These are phyloP conservation scores for Tephrocybe rancida DNA, from an alignment of 768 basidiomycete genomes.

Conservation along the genomic window DNA sequence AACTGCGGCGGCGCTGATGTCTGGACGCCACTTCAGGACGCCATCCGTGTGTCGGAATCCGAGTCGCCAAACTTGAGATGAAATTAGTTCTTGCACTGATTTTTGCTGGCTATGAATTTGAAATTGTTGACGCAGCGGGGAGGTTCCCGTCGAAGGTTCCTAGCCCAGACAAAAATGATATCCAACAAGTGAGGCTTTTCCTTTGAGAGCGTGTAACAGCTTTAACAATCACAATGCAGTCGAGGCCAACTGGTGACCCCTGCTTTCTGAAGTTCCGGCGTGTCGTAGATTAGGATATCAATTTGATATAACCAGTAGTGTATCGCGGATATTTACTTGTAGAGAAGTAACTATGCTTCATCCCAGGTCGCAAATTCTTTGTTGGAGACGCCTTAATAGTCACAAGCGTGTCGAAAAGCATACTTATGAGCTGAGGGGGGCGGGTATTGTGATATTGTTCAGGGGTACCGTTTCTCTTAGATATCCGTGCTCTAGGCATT, in stretches of 20 bases:
- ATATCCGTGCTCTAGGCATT: constrained; percentile 90
- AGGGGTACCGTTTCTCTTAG: constrained; percentile 76
- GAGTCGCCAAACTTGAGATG: constrained; percentile 40
- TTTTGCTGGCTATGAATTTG: constrained; percentile 34
- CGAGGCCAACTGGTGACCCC: constrained; percentile 27
- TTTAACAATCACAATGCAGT: constrained; percentile 14
- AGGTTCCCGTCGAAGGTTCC: constrained; percentile 26
- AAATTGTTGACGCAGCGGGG: constrained; percentile 33
- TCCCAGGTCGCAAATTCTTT: too few relatives aligned
- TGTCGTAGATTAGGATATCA: constrained; percentile 14
- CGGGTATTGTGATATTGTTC: constrained; percentile 66
- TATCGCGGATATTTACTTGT: too few relatives aligned
- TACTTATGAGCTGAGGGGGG: too few relatives aligned
- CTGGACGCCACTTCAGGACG: constrained; percentile 24
- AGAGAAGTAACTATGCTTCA: too few relatives aligned
- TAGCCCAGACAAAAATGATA: constrained; percentile 32
- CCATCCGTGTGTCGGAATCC: constrained; percentile 41
- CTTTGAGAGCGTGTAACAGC: too few relatives aligned
- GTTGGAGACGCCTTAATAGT: too few relatives aligned
- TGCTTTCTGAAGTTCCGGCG: constrained; percentile 30
- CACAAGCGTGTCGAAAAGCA: too few relatives aligned
- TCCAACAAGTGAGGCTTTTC: constrained; percentile 25
- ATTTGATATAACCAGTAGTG: too few relatives aligned
- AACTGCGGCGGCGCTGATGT: neutral
- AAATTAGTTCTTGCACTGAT: constrained; percentile 37